phyloP scores from a whole-genome alignment of 164 flowering plant genomes.

The Malania oleifera region DNA sequence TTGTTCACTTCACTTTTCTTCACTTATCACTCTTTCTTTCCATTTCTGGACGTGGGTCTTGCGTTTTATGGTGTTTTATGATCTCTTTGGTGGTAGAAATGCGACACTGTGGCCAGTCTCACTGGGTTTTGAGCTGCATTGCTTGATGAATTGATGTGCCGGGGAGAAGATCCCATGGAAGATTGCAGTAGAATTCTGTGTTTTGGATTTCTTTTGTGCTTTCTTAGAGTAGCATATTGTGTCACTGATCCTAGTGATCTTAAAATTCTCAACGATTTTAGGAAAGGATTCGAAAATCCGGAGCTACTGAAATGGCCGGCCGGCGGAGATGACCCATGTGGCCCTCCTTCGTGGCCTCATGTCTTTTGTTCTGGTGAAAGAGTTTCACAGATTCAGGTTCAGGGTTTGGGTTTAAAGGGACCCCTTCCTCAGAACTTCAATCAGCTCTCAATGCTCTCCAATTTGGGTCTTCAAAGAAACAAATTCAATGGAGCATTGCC shows the following conservation, averaged over 20 bases:
- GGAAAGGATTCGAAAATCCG: conserved; percentile 63
- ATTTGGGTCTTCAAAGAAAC: conserved; percentile 73
- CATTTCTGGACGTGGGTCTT: no score
- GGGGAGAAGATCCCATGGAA: conserved; percentile 10
- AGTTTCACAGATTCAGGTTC: conserved; percentile 72
- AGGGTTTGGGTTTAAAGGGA: conserved; percentile 53
- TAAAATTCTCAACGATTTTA: conserved; percentile 48
- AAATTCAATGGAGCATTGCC: conserved; percentile 59
- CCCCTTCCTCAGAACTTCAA: conserved; percentile 64
- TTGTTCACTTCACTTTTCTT: background rate
- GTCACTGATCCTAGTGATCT: conserved; percentile 58
- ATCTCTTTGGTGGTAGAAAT: no score
- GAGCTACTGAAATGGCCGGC: conserved; percentile 73
- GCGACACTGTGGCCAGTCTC: no score
- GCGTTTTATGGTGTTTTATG: background rate
- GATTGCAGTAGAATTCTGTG: conserved; percentile 12
- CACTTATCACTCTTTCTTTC: no score
- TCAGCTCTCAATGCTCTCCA: conserved; percentile 42
- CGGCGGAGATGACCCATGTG: conserved; percentile 66
- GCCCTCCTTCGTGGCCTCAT: conserved; percentile 56
- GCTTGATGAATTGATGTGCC: background rate
- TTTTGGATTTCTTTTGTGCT: background rate
- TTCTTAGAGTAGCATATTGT: conserved; percentile 16
- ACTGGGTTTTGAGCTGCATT: background rate
- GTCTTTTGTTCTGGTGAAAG: conserved; percentile 50